Percentiles rank a stretch among this genome's conserved stretches.
Evolutionary conservation across 805 yeast genomes (phyloP).

Genomic region (Hanseniaspora mollemarum): DNA sequence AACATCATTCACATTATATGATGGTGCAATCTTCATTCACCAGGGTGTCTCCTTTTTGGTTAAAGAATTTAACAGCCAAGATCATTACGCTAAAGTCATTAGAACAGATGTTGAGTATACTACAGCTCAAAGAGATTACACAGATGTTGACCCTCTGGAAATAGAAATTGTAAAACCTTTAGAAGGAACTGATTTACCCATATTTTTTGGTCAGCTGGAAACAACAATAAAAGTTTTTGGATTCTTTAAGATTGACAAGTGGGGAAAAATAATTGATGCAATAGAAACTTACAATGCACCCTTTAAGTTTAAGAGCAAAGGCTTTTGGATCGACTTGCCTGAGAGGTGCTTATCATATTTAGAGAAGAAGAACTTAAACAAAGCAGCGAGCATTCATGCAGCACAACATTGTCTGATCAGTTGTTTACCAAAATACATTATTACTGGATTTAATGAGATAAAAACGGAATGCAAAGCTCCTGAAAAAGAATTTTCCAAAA

Average conservation of each 20-base stretch:
- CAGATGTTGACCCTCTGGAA: conserved; percentile 80
- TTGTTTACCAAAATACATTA: conserved; percentile 59
- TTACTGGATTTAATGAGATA: conserved; percentile 65
- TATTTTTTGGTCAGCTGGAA: conserved; percentile 62
- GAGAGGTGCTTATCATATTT: conserved; percentile 48
- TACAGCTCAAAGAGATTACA: conserved; percentile 81
- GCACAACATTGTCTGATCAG: conserved; percentile 86
- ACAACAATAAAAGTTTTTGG: conserved; percentile 80
- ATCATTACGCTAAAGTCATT: conserved; percentile 70
- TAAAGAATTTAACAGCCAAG: conserved; percentile 68
- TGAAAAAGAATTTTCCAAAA: conserved; percentile 78
- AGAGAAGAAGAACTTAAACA: conserved; percentile 44
- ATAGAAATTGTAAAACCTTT: conserved; percentile 54
- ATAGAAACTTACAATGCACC: conserved; percentile 91
- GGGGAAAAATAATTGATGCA: conserved; percentile 75
- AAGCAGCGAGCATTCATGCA: conserved; percentile 93
- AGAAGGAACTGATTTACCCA: conserved; percentile 41
- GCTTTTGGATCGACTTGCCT: conserved; percentile 89
- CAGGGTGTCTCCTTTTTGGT: conserved; percentile 88
- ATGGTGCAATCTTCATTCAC: conserved; percentile 86
- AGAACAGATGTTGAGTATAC: conserved; percentile 90
- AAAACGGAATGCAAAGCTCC: conserved; percentile 96
- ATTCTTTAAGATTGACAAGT: conserved; percentile 71
- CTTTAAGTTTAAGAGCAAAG: conserved; percentile 52
- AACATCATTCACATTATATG: conserved; percentile 78